Evolutionary conservation across 1,284 basidiomycete species (phyloP).

Genomic region (Fomitopsis pinicola): DNA sequence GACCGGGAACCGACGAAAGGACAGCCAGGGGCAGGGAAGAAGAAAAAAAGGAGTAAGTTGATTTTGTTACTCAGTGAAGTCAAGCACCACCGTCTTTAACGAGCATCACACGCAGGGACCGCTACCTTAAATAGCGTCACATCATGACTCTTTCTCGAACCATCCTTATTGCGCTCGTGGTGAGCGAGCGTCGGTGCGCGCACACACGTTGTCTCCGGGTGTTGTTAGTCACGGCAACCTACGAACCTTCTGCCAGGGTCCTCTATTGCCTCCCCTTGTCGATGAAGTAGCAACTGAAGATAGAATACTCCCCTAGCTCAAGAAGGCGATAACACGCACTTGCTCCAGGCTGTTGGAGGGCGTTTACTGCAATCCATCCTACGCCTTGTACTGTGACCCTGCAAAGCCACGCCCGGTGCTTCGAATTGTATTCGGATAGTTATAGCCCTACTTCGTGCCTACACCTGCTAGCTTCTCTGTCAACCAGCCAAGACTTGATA

Average conservation of each 20-base stretch:
- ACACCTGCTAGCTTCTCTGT: conserved; percentile 68
- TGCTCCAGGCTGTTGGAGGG: too few relatives aligned
- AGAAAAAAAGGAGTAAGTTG: conserved; percentile 59
- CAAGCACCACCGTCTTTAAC: background rate
- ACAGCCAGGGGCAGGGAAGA: conserved; percentile 53
- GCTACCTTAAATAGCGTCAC: conserved; percentile 9
- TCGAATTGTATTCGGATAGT: background rate
- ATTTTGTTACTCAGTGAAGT: background rate
- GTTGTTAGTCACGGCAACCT: background rate
- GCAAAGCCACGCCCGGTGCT: background rate
- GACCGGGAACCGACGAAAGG: conserved; percentile 41
- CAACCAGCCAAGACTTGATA: conserved; percentile 75
- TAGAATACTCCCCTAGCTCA: too few relatives aligned
- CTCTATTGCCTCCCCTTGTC: too few relatives aligned
- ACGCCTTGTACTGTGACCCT: background rate
- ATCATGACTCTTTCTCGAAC: background rate
- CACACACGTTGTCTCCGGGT: background rate
- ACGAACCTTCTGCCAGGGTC: too few relatives aligned
- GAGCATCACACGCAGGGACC: conserved; percentile 11
- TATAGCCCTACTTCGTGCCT: conserved; percentile 38
- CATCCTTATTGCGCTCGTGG: background rate
- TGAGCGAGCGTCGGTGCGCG: background rate
- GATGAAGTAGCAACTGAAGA: too few relatives aligned
- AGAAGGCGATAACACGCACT: too few relatives aligned
- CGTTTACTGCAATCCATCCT: too few relatives aligned